Evolutionary conservation across 768 basidiomycete genomes (phyloP).

Genomic region (Suillus discolor): DNA sequence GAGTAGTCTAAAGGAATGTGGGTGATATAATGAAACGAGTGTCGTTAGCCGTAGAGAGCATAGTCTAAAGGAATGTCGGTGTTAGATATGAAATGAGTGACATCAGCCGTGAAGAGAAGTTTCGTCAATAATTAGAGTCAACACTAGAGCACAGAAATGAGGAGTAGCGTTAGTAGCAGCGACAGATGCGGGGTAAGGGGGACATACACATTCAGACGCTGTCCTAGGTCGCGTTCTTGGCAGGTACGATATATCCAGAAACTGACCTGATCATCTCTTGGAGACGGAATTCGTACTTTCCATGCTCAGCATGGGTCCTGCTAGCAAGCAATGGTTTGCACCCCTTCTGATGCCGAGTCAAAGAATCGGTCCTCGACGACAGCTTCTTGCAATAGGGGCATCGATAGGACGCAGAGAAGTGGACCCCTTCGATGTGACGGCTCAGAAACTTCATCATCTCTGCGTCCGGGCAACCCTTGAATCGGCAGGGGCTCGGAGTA

Average conservation of each 20-base stretch:
- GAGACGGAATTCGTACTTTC: fast-evolving
- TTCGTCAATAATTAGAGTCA: not conserved
- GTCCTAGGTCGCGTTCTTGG: not conserved
- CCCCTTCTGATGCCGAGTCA: not conserved
- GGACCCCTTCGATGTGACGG: not conserved
- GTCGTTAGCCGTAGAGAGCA: too few relatives aligned
- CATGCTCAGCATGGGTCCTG: not conserved
- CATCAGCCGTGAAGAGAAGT: not conserved
- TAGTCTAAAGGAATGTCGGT: too few relatives aligned
- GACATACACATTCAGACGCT: not conserved
- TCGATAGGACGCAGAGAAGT: not conserved
- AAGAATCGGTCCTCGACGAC: not conserved
- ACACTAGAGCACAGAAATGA: not conserved
- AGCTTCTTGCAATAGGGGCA: not conserved
- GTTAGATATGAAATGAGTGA: not conserved
- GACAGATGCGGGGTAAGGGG: not conserved
- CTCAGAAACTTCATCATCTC: too few relatives aligned
- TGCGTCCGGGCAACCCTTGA: not conserved
- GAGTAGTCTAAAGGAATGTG: not conserved
- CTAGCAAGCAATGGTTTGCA: not conserved
- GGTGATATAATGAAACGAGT: too few relatives aligned
- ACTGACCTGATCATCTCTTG: too few relatives aligned
- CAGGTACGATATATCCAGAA: not conserved
- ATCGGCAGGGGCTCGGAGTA: not conserved
- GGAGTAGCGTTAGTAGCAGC: not conserved